These are phyloP conservation scores for Melaleuca alternifolia DNA, from an alignment of 345 rosid species.

Conservation along the genomic window DNA sequence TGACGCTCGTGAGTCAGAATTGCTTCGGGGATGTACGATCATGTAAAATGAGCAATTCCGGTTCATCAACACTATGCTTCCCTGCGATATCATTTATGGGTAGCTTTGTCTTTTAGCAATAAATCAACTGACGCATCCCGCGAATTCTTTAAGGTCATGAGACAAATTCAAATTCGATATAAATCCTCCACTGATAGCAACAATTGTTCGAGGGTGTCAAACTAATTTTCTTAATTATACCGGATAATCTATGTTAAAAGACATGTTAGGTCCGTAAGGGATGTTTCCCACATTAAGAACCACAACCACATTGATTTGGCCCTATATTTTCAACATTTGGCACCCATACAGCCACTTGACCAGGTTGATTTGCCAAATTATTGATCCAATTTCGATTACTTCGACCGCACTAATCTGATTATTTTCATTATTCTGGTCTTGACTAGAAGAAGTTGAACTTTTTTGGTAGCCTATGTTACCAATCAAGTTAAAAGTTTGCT, in stretches of 20 bases:
- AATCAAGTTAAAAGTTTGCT: neutral
- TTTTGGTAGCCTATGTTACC: neutral
- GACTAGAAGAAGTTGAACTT: neutral
- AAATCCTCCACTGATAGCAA: too few relatives aligned
- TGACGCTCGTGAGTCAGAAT: neutral
- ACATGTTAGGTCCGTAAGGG: too few relatives aligned
- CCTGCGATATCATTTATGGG: neutral
- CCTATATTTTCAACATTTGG: neutral
- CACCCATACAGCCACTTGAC: neutral
- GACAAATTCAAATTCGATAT: neutral
- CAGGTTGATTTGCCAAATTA: neutral
- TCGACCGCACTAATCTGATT: neutral
- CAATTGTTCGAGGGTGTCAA: too few relatives aligned
- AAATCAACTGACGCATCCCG: fast-evolving
- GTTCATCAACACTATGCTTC: neutral
- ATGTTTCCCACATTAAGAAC: too few relatives aligned
- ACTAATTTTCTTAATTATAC: too few relatives aligned
- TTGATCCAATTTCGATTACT: neutral
- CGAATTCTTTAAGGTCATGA: neutral
- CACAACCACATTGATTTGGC: too few relatives aligned
- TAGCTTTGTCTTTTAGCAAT: neutral
- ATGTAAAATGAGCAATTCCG: neutral
- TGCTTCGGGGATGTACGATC: neutral
- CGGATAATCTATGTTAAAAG: too few relatives aligned
- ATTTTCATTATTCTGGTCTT: neutral